phyloP scores from a whole-genome alignment of 306 rosid species.

The Glycine tomentella region DNA sequence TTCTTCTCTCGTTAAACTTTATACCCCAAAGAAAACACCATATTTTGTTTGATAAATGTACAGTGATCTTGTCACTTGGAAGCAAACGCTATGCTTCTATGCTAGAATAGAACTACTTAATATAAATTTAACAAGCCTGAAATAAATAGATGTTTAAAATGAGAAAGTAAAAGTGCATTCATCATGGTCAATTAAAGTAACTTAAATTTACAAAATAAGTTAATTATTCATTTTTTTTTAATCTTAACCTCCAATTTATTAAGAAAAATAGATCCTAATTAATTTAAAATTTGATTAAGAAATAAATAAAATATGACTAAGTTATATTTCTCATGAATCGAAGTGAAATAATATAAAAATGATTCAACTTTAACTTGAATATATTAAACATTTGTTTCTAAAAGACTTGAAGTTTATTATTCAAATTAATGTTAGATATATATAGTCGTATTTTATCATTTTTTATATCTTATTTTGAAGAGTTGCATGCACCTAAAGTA shows the following conservation, averaged over 20 bases:
- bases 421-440: neutral
- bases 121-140: neutral
- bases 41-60: neutral
- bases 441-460: neutral
- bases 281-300: too few species aligned
- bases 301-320: too few species aligned
- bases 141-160: neutral
- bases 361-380: too few species aligned
- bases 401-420: neutral
- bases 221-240: neutral
- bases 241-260: too few species aligned
- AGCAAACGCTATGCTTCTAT: neutral
- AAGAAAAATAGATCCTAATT: too few species aligned
- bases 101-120: neutral
- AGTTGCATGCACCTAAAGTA: neutral
- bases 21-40: conserved; percentile 11
- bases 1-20: conserved; percentile 1
- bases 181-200: neutral
- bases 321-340: too few species aligned
- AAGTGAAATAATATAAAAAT: too few species aligned
- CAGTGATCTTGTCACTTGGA: neutral
- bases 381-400: too few species aligned
- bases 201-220: neutral
- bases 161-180: neutral
- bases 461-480: neutral